Base-by-base conservation (phyloP, 2,329 filamentous ascomycete genomes). In the Fusarium sublunatum region DNA sequence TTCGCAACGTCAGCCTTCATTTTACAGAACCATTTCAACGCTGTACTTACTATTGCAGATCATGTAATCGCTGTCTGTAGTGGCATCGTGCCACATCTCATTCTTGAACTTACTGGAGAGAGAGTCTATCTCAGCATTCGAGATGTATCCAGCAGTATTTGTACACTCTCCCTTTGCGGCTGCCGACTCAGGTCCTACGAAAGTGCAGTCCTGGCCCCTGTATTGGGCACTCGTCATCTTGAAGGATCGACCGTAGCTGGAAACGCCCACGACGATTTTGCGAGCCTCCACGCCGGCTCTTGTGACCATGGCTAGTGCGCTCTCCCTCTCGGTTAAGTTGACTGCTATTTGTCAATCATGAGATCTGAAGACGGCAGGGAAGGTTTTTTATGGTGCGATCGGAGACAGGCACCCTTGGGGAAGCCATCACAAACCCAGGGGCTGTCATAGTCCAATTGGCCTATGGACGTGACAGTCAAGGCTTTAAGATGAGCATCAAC, bases 281-380 rank as follows among this genome's bases (percentile, higher is more conserved):
- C 51, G 47, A 12, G 48, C 36, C 0, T 41, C n/a, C 1, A 66
- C 51, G 10, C 53, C 62, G 3, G 61, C 58, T n/a, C 58, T 67
- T 19, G 67, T 73, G 15, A 73, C 48, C 68, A 77, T 77, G 5
- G 69, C 49, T 5, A 80, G 56, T 0, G 77, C 47, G 8, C 58
- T 64, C 0, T 58, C 48, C 0, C 75, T 78, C 58, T 80, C 76
- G 1, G 70, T 79, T 15, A 72, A 22, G 53, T 78, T 79, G 50
- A 78, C 66, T 32, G 22, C 9, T 24, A 24, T 7, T 5, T 24
- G n/a, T 15, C 10, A 5, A 19, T 15, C 3, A 5, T 7, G 5
- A 35, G 3, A n/a, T 9, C 9, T 35, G 34, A 4, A 35, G 13
- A 35, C 9, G 3, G 4, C 5, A 13, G 6, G 11, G 9, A 31